A percentile compares a stretch with the other conserved stretches of the same genome.
phyloP scores from a whole-genome alignment of 164 flowering plant species.

The Vitis rotundifolia region DNA sequence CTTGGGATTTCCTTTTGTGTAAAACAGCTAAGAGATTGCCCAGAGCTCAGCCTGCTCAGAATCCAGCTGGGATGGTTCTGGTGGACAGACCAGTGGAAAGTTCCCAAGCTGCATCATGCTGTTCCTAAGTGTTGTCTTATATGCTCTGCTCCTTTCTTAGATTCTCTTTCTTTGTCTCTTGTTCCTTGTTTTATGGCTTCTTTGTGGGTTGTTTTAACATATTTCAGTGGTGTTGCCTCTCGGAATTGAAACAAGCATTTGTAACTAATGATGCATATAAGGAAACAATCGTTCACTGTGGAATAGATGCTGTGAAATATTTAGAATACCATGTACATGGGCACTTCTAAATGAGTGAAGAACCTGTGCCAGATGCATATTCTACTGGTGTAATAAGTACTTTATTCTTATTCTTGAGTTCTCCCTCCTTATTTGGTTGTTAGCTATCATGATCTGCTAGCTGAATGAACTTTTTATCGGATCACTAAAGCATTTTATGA shows the following conservation, averaged over 20 bases:
- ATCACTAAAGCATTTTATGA: too few species aligned
- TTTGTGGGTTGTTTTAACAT: background rate
- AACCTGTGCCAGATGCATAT: too few species aligned
- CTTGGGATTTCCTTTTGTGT: constrained; percentile 5
- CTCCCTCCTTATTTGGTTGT: too few species aligned
- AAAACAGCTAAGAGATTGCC: constrained; percentile 68
- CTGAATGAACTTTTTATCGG: too few species aligned
- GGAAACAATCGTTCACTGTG: background rate
- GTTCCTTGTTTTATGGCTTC: background rate
- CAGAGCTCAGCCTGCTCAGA: constrained; percentile 75
- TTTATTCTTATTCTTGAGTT: too few species aligned
- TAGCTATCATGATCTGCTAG: too few species aligned
- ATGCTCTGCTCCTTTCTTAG: background rate
- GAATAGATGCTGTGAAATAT: too few species aligned
- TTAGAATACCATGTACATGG: too few species aligned
- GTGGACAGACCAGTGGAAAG: constrained; percentile 66
- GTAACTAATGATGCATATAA: background rate
- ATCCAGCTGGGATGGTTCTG: constrained; percentile 81
- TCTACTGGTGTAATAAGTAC: too few species aligned
- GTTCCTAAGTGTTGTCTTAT: constrained; percentile 40
- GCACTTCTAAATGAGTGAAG: too few species aligned
- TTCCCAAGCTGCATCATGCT: constrained; percentile 56
- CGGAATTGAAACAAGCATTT: background rate
- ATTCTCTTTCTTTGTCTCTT: background rate
- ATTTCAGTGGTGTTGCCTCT: background rate